Conservation (phyloP, 768 basidiomycete species). For the Tricholoma saponaceum region DNA sequence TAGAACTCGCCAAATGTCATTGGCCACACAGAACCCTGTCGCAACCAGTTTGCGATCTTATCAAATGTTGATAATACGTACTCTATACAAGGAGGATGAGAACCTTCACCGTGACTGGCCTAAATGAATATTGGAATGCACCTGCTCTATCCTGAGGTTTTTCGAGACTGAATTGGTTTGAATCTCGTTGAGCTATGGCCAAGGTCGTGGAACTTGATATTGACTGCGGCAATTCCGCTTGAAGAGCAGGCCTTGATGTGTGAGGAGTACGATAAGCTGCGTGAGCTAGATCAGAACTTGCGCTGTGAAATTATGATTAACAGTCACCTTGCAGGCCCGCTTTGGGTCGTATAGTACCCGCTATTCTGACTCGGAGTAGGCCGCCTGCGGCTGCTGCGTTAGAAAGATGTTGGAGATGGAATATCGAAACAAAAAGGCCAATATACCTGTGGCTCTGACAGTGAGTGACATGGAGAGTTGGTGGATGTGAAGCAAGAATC, state of each 20-base stretch:
- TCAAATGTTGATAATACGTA: constrained; percentile 96
- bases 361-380: constrained; percentile 34
- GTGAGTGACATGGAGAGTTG: constrained; percentile 51
- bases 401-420: no score
- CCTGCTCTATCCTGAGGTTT: constrained; percentile 89
- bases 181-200: constrained; percentile 68
- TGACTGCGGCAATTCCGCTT: constrained; percentile 33
- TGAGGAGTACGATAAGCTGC: constrained; percentile 55
- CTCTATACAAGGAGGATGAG: constrained; percentile 46
- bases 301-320: constrained; percentile 2
- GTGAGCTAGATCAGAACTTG: constrained; percentile 8
- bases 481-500: no score
- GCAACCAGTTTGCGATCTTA: constrained; percentile 95
- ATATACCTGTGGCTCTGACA: constrained; percentile 34
- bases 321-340: constrained; percentile 39
- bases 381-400: constrained; percentile 26
- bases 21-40: constrained; percentile 99
- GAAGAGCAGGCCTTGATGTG: constrained; percentile 38
- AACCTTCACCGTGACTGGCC: neutral
- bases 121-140: constrained; percentile 28
- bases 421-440: no score
- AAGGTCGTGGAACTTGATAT: constrained; percentile 38
- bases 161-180: constrained; percentile 83
- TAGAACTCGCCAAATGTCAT: constrained; percentile 80
- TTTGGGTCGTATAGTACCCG: constrained; percentile 41